Conservation (phyloP, 2,329 filamentous ascomycete species). For the Incumbomyces delicatus region DNA sequence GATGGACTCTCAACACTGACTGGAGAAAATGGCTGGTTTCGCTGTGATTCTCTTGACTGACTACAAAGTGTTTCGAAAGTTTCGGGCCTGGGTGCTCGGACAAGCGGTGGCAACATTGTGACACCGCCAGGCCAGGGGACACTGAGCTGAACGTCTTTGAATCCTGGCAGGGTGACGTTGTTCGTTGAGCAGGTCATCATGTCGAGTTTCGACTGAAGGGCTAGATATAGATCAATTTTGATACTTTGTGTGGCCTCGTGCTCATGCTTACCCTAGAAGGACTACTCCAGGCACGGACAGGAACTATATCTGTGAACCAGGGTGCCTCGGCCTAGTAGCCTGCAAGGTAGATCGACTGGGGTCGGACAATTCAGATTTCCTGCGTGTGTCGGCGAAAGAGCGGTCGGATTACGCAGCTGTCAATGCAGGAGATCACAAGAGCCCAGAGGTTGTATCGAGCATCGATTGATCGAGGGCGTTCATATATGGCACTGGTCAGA, state of each 20-base stretch:
- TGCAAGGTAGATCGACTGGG: background rate
- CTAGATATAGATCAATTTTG: too few species aligned
- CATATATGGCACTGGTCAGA: background rate
- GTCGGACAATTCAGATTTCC: background rate
- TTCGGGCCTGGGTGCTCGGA: background rate
- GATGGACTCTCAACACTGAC: background rate
- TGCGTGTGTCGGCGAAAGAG: background rate
- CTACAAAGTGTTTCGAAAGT: background rate
- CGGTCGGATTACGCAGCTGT: background rate
- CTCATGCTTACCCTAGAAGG: background rate
- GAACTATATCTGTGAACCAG: background rate
- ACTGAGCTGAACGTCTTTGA: too few species aligned
- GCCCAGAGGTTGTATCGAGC: conserved; percentile 1
- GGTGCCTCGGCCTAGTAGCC: background rate
- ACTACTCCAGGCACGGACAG: too few species aligned
- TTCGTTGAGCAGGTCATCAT: background rate
- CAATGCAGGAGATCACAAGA: conserved; percentile 1
- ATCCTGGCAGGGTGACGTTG: background rate
- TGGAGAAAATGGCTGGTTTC: background rate
- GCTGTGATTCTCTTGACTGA: background rate
- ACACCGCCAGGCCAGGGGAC: too few species aligned
- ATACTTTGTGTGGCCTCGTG: background rate
- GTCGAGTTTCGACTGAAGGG: background rate
- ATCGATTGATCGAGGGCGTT: conserved; percentile 1
- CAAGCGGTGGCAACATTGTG: too few species aligned